Conservation (phyloP, 805 yeast genomes). For the Pichia phayaonensis region DNA sequence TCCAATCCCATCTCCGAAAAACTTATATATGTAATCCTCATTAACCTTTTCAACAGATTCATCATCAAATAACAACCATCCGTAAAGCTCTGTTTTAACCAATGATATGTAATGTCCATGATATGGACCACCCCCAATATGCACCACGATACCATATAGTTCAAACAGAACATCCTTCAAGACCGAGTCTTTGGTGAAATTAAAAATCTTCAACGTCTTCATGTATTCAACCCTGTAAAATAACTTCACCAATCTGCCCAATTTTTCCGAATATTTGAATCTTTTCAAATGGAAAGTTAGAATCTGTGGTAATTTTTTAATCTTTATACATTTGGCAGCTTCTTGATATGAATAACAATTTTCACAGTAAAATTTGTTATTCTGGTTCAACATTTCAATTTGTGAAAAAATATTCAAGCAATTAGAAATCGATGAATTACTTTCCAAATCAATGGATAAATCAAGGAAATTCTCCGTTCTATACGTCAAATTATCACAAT, state of each 20-base stretch:
- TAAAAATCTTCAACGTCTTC: conserved; percentile 56
- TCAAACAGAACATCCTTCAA: conserved; percentile 62
- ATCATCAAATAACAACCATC: conserved; percentile 94
- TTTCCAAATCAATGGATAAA: conserved; percentile 75
- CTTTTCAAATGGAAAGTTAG: conserved; percentile 82
- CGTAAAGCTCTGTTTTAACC: conserved; percentile 65
- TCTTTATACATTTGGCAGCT: conserved; percentile 82
- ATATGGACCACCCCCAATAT: conserved; percentile 95
- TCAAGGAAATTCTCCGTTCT: conserved; percentile 85
- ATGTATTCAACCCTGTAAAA: conserved; percentile 84
- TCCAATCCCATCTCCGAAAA: conserved; percentile 83
- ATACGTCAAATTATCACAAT: conserved; percentile 76
- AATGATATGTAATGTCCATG: conserved; percentile 94
- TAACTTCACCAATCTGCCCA: conserved; percentile 75
- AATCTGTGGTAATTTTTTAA: conserved; percentile 69
- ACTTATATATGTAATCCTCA: conserved; percentile 72
- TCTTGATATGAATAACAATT: conserved; percentile 86
- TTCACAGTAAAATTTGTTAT: conserved; percentile 91
- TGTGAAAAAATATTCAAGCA: conserved; percentile 77
- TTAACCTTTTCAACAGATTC: conserved; percentile 88
- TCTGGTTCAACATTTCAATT: conserved; percentile 75
- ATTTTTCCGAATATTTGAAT: conserved; percentile 81
- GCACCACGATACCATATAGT: conserved; percentile 80
- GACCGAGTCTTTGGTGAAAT: conserved; percentile 51
- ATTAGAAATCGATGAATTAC: conserved; percentile 65